Evolutionary conservation across 306 rosid genomes (phyloP), one percentile per base, ranked within the genome.

Genomic region (Trichosanthes cucumerina): DNA sequence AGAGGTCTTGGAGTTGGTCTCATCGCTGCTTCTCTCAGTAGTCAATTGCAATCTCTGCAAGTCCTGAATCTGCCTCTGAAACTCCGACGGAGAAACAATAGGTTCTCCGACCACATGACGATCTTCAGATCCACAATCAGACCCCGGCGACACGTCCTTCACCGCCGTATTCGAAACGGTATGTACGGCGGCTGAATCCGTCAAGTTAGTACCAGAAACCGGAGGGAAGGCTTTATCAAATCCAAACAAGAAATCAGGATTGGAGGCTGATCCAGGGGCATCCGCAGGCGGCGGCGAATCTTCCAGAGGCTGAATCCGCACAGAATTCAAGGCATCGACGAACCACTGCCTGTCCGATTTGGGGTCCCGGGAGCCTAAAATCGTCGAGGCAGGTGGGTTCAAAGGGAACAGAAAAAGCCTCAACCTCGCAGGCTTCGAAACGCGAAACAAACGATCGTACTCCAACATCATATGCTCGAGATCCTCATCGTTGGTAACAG

Each of bases 401-500:
- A 79, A 21, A 4, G 92, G 87, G 26, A 94, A 94, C 2, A 94
- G 97, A 39, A 94, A 85, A 39, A 94, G 77, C 58, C 96, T 69
- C 77, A 94, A 64, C 72, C 96, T 70, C 1, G 97, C 92, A 3
- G 98, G 95, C 79, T 88, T 88, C 1, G 95, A 94, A 43, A 87
- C 72, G 28, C 96, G 92, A 75, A 34, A 75, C 82, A 92, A 64
- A 2, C 97, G 93, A 79, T 94, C 97, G 68, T 87, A 92, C 88
- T 94, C 97, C 49, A 88, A 60, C 96, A 94, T 90, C 93, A 92
- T 85, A 58, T 90, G 92, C 49, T 89, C 93, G 18, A 94, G 93
- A 82, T 94, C 97, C 26, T 94, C 98, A 14, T 92, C 95, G 54
- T 89, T 90, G 76, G 89, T 89, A 56, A 94, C 96, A 39, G 98